Conservation (phyloP, 2,329 filamentous ascomycete species). For the Alternaria metachromatica region DNA sequence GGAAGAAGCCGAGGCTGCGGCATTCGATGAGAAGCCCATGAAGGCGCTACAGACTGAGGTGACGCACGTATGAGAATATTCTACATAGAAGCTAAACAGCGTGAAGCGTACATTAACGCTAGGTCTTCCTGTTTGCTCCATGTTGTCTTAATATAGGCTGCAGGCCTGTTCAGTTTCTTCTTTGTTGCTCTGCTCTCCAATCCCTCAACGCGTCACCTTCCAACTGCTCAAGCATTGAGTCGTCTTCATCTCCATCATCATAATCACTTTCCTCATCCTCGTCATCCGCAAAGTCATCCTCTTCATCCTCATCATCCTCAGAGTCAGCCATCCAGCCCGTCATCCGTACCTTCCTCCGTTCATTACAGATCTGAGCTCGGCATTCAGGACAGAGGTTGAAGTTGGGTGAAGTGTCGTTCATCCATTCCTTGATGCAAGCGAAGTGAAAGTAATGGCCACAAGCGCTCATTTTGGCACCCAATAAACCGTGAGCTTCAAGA, state of each 20-base stretch:
- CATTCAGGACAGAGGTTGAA: not conserved
- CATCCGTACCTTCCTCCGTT: not conserved
- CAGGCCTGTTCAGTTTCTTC: not conserved
- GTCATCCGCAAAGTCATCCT: not conserved
- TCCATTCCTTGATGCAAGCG: not conserved
- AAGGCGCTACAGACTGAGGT: not conserved
- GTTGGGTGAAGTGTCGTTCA: not conserved
- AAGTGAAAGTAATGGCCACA: not conserved
- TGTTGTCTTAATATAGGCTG: not conserved
- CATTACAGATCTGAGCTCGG: not conserved
- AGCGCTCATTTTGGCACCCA: not conserved
- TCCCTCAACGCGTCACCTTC: not conserved
- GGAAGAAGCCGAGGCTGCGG: conserved; percentile 19
- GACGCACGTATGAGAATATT: not conserved
- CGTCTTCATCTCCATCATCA: not conserved
- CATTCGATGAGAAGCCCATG: conserved; percentile 18
- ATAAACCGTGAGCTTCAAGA: not conserved
- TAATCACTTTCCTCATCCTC: not conserved
- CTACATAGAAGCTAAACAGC: not conserved
- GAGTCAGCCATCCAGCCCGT: not conserved
- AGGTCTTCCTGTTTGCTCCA: not conserved
- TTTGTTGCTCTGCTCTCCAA: not conserved
- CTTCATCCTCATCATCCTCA: not conserved
- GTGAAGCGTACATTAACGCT: not conserved
- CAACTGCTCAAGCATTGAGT: not conserved